Percentiles rank a stretch among this genome's conserved stretches.
Conservation (phyloP, 768 basidiomycete genomes). For the Boletus huronensis region DNA sequence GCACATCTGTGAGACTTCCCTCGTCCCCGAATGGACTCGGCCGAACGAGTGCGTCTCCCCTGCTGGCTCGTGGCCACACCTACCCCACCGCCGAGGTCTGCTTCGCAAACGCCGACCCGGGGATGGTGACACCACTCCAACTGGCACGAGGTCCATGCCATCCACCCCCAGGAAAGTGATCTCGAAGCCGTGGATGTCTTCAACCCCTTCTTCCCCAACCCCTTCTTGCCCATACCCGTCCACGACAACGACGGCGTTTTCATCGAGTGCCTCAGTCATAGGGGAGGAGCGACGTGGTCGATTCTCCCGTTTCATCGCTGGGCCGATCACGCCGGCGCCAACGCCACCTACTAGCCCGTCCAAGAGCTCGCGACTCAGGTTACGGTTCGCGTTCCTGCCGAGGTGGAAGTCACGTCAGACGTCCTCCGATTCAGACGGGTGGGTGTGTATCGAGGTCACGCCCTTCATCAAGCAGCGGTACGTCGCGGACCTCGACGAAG, state of each 20-base stretch:
- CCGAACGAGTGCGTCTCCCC: conserved; percentile 8
- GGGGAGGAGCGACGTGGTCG: conserved; percentile 3
- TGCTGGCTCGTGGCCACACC: conserved; percentile 21
- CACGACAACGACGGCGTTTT: background rate
- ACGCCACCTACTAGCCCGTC: conserved; percentile 13
- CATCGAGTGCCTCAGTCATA: background rate
- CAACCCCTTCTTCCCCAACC: conserved; percentile 6
- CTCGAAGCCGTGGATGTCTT: background rate
- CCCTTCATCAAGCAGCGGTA: conserved; percentile 21
- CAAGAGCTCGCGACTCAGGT: conserved; percentile 15
- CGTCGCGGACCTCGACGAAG: conserved; percentile 12
- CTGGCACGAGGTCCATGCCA: conserved; percentile 3
- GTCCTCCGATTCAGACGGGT: conserved; percentile 22
- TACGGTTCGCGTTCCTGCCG: conserved; percentile 14
- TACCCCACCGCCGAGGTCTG: conserved; percentile 24
- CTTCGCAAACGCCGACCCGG: conserved; percentile 31
- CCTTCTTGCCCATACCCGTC: conserved; percentile 4
- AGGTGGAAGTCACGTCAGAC: conserved; percentile 16
- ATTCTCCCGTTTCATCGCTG: background rate
- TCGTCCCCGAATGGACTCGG: conserved; percentile 3
- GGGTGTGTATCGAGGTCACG: conserved; percentile 31
- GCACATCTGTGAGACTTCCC: background rate
- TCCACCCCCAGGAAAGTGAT: conserved; percentile 12
- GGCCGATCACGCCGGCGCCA: background rate
- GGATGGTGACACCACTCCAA: background rate